Evolutionary conservation across 495 filamentous ascomycete genomes (phyloP).

Genomic region (Aspergillus hancockii): DNA sequence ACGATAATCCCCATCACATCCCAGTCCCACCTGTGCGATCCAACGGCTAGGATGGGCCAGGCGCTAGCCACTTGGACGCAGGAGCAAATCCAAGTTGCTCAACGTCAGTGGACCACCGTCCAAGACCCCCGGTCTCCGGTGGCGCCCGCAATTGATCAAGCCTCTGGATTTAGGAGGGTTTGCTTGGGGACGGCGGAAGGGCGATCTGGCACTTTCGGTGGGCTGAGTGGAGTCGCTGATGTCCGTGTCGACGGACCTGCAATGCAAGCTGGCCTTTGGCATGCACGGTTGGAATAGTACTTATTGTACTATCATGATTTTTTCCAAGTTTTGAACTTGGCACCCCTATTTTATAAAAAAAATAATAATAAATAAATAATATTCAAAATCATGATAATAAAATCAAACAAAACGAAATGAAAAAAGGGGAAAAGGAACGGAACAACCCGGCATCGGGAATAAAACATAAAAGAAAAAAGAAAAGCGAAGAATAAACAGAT

Average conservation of each 20-base stretch:
- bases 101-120: constrained; percentile 23
- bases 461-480: not conserved
- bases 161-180: constrained; percentile 16
- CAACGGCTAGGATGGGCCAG: constrained; percentile 25
- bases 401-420: not conserved
- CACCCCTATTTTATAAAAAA: not conserved
- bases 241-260: constrained; percentile 2
- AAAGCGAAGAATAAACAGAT: not conserved
- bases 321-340: not conserved
- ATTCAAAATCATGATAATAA: too few relatives aligned
- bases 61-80: constrained; percentile 20
- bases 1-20: constrained; percentile 23
- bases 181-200: constrained; percentile 11
- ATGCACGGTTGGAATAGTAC: not conserved
- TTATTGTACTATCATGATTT: not conserved
- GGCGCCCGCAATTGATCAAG: constrained; percentile 27
- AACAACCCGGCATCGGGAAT: not conserved
- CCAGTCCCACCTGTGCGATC: constrained; percentile 23
- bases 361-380: not conserved
- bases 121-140: constrained; percentile 17
- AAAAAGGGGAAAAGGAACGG: not conserved
- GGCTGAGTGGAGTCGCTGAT: constrained; percentile 19
- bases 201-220: constrained; percentile 27
- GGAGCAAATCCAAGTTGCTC: constrained; percentile 21
- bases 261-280: constrained; percentile 11